A percentile compares a stretch with the other conserved stretches of the same genome.
Evolutionary conservation across 345 rosid genomes (phyloP).

Genomic region (Boechera retrofracta): DNA sequence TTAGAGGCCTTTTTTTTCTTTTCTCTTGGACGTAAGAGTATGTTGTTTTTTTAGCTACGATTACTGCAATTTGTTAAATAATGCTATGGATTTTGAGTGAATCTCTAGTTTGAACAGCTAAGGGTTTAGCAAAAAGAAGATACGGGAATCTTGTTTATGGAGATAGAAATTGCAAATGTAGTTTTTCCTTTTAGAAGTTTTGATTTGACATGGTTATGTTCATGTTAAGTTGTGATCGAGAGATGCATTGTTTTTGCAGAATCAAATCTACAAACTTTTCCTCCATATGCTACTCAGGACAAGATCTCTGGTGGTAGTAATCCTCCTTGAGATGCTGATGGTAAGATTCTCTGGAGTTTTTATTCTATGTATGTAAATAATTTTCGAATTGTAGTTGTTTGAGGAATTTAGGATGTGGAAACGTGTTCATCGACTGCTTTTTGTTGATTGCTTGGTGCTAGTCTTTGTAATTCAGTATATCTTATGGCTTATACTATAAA

Average conservation of each 20-base stretch:
- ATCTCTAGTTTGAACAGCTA: neutral
- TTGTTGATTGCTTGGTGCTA: neutral
- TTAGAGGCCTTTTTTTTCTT: neutral
- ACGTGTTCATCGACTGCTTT: neutral
- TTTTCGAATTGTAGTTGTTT: neutral
- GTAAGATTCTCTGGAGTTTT: conserved; percentile 42
- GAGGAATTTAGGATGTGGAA: conserved; percentile 17
- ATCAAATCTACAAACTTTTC: conserved; percentile 79
- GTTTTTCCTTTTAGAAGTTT: neutral
- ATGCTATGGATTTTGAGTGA: neutral
- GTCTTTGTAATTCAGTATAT: conserved; percentile 1
- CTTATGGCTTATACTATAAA: conserved; percentile 28
- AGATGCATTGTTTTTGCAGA: conserved; percentile 56
- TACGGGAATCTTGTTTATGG: neutral
- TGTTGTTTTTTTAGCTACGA: conserved; percentile 8
- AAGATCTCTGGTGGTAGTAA: conserved; percentile 76
- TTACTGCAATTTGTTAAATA: neutral
- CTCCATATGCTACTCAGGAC: conserved; percentile 75
- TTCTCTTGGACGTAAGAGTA: neutral
- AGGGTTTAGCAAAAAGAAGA: conserved; percentile 26
- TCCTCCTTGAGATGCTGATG: conserved; percentile 94
- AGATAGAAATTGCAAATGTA: neutral
- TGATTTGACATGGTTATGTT: conserved; percentile 2
- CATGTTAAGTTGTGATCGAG: conserved; percentile 20
- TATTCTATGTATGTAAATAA: neutral